Evolutionary conservation across 148 eudicot species (phyloP).

Genomic region (Gaultheria prostrata): DNA sequence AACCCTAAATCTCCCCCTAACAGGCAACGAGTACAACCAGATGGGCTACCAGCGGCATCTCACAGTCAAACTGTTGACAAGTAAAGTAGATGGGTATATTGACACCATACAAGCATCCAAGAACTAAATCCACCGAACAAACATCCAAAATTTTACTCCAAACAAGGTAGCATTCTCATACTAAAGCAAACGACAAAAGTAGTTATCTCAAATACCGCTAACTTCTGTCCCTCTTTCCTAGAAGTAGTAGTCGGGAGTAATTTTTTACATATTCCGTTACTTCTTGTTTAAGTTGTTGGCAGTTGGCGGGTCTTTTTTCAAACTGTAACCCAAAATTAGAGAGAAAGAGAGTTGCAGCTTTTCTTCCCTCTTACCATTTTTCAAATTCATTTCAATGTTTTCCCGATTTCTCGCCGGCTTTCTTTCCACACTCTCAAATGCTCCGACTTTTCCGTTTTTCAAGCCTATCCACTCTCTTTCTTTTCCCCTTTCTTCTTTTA

Average conservation of each 20-base stretch:
- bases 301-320: conserved; percentile 16
- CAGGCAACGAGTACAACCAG: too few relatives aligned
- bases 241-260: too few relatives aligned
- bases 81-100: background rate
- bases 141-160: background rate
- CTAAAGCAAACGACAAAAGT: background rate
- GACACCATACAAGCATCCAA: background rate
- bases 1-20: too few relatives aligned
- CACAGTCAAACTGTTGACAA: too few relatives aligned
- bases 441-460: conserved; percentile 18
- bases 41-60: too few relatives aligned
- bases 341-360: background rate
- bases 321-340: background rate
- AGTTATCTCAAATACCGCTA: background rate
- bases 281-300: background rate
- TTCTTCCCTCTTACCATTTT: background rate
- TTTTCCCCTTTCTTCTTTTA: background rate
- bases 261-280: background rate
- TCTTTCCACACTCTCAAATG: conserved; percentile 2
- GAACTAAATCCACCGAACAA: background rate
- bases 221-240: too few relatives aligned
- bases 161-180: background rate
- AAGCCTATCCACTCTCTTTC: conserved; percentile 5
- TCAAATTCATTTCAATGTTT: background rate
- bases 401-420: conserved; percentile 1